Percentiles rank a stretch among this genome's conserved stretches.
These are phyloP conservation scores for Populus pruinosa DNA, from an alignment of 345 rosid genomes.

Conservation along the genomic window DNA sequence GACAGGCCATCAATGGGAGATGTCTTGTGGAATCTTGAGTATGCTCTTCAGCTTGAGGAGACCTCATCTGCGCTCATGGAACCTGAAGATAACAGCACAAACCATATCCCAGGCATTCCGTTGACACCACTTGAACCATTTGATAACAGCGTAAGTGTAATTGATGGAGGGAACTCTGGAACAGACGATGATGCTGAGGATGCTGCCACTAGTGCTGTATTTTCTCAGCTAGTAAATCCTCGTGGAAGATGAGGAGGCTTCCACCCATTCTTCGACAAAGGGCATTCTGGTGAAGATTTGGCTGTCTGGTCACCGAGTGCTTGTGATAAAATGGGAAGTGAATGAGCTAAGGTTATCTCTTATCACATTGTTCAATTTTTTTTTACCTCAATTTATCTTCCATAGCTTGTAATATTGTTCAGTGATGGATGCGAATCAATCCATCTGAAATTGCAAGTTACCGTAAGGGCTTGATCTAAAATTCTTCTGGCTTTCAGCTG, in stretches of 20 bases:
- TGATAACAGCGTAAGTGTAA: constrained; percentile 78
- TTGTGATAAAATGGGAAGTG: constrained; percentile 13
- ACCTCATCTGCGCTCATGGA: constrained; percentile 79
- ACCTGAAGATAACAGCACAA: constrained; percentile 95
- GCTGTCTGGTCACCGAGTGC: constrained; percentile 9
- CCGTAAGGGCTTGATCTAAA: constrained; percentile 25
- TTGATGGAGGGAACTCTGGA: constrained; percentile 54
- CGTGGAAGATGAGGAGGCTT: constrained; percentile 65
- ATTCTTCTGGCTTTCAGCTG: constrained; percentile 25
- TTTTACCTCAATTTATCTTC: constrained; percentile 25
- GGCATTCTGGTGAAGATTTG: constrained; percentile 11
- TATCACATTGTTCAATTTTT: constrained; percentile 19
- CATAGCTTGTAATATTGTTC: constrained; percentile 39
- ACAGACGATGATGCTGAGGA: constrained; percentile 81
- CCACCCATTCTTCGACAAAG: constrained; percentile 3
- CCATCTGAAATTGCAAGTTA: constrained; percentile 17
- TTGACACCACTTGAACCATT: constrained; percentile 80
- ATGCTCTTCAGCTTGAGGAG: constrained; percentile 93
- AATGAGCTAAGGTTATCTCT: constrained; percentile 19
- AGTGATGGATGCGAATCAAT: constrained; percentile 27
- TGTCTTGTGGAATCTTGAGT: constrained; percentile 94
- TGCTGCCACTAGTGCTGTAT: constrained; percentile 87
- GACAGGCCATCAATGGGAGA: constrained; percentile 99
- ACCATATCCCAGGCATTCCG: constrained; percentile 83
- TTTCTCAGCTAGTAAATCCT: constrained; percentile 97